These are phyloP conservation scores for Papiliotrema fonsecae DNA, from an alignment of 1,284 basidiomycete species.

Conservation along the genomic window DNA sequence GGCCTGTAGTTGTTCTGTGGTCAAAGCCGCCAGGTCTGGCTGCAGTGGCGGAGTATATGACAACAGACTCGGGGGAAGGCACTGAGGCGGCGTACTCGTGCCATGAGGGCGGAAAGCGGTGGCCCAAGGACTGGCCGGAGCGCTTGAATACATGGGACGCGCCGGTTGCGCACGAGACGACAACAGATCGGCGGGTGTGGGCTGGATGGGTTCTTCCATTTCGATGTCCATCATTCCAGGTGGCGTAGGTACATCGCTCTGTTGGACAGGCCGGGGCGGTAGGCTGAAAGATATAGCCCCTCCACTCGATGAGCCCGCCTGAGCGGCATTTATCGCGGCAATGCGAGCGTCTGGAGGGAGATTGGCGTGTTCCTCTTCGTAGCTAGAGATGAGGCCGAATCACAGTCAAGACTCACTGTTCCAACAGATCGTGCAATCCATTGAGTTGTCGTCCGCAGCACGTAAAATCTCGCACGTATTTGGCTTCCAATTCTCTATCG, in stretches of 20 bases:
- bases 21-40: conserved; percentile 7
- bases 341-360: conserved; percentile 42
- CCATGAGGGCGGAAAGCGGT: conserved; percentile 28
- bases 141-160: neutral
- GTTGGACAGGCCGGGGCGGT: conserved; percentile 10
- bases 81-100: conserved; percentile 24
- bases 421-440: conserved; percentile 47
- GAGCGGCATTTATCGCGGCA: conserved; percentile 40
- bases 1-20: conserved; percentile 34
- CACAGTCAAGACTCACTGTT: conserved; percentile 41
- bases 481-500: conserved; percentile 46
- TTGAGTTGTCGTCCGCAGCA: conserved; percentile 47
- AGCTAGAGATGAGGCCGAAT: conserved; percentile 24
- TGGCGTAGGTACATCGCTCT: conserved; percentile 43
- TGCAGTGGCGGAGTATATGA: conserved; percentile 33
- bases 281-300: conserved; percentile 4
- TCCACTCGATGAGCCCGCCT: no score
- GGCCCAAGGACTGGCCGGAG: conserved; percentile 28
- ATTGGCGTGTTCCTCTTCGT: conserved; percentile 48
- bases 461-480: conserved; percentile 46
- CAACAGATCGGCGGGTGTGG: conserved; percentile 6
- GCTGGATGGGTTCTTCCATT: conserved; percentile 42
- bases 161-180: neutral
- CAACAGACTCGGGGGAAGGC: conserved; percentile 43
- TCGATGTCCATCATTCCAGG: conserved; percentile 51